Conservation (phyloP, 768 basidiomycete species). For the Hirschioporus abietinus region DNA sequence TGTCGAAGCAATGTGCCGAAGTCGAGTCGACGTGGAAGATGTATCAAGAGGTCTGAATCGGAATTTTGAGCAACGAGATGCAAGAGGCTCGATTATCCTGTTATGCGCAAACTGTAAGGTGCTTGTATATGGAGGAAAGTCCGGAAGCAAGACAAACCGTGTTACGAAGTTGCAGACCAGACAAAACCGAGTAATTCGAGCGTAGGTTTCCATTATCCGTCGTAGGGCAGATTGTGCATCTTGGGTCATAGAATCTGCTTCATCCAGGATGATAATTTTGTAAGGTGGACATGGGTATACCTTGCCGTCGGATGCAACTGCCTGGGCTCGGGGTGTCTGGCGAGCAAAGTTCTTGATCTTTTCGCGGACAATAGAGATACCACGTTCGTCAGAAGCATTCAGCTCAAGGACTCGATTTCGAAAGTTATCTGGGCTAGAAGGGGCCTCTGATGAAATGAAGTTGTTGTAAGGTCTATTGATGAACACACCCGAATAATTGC, state of each 20-base stretch:
- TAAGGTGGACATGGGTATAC: slow-evolving; percentile 95
- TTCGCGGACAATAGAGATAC: slow-evolving; percentile 93
- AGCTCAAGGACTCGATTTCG: slow-evolving; percentile 89
- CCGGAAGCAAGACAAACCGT: slow-evolving; percentile 46
- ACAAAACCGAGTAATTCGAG: slow-evolving; percentile 94
- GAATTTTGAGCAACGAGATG: slow-evolving; percentile 99
- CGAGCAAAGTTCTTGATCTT: slow-evolving; percentile 98
- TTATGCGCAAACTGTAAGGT: background rate
- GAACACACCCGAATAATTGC: slow-evolving; percentile 85
- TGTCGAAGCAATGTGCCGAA: slow-evolving; percentile 72
- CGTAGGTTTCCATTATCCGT: slow-evolving; percentile 99
- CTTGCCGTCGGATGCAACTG: slow-evolving; percentile 67
- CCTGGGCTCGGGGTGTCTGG: slow-evolving; percentile 81
- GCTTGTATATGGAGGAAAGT: background rate
- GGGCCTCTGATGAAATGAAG: background rate
- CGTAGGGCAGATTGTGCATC: slow-evolving; percentile 96
- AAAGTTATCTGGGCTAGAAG: slow-evolving; percentile 84
- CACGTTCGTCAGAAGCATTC: slow-evolving; percentile 98
- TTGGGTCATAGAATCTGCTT: slow-evolving; percentile 99
- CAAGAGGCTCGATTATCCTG: slow-evolving; percentile 97
- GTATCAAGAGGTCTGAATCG: slow-evolving; percentile 91
- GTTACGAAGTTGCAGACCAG: slow-evolving; percentile 99
- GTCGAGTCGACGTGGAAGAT: slow-evolving; percentile 64
- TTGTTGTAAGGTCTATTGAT: background rate
- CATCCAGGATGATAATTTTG: slow-evolving; percentile 98